phyloP scores from a whole-genome alignment of 2,329 filamentous ascomycete species.

The Mariannaea sp. region DNA sequence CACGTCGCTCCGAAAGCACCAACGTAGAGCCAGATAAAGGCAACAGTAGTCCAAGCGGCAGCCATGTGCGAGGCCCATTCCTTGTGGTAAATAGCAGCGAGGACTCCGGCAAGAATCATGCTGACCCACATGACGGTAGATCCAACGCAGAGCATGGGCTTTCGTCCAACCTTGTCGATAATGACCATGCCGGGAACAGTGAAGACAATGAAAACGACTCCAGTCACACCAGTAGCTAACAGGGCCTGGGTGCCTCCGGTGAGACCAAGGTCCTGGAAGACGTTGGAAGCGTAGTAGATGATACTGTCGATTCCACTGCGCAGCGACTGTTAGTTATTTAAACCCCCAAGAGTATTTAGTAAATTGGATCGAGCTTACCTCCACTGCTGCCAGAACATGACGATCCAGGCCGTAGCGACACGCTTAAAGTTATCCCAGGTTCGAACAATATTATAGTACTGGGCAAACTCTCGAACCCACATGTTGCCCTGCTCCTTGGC shows the following conservation, averaged over 20 bases:
- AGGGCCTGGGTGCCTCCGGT: constrained; percentile 63
- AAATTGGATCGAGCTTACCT: constrained; percentile 24
- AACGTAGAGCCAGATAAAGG: constrained; percentile 54
- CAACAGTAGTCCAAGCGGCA: constrained; percentile 47
- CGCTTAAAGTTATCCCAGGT: constrained; percentile 60
- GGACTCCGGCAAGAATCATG: constrained; percentile 48
- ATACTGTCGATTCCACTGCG: constrained; percentile 41
- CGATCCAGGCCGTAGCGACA: constrained; percentile 66
- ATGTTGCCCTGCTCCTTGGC: constrained; percentile 49
- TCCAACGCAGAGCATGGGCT: constrained; percentile 46
- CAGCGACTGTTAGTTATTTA: neutral
- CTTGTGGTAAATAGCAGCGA: constrained; percentile 45
- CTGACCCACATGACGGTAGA: constrained; percentile 46
- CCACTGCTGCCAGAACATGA: constrained; percentile 64
- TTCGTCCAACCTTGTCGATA: constrained; percentile 49
- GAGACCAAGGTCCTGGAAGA: constrained; percentile 68
- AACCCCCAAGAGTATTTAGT: neutral
- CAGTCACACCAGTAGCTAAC: constrained; percentile 72
- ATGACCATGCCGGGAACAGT: constrained; percentile 44
- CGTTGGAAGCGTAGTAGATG: constrained; percentile 56
- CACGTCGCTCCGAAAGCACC: constrained; percentile 51
- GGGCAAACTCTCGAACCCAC: constrained; percentile 51
- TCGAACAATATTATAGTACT: constrained; percentile 47
- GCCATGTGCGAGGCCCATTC: constrained; percentile 44
- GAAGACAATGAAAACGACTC: constrained; percentile 66